Evolutionary conservation across 2,329 filamentous ascomycete species (phyloP).

Genomic region (Fusarium brevicatenulatum): DNA sequence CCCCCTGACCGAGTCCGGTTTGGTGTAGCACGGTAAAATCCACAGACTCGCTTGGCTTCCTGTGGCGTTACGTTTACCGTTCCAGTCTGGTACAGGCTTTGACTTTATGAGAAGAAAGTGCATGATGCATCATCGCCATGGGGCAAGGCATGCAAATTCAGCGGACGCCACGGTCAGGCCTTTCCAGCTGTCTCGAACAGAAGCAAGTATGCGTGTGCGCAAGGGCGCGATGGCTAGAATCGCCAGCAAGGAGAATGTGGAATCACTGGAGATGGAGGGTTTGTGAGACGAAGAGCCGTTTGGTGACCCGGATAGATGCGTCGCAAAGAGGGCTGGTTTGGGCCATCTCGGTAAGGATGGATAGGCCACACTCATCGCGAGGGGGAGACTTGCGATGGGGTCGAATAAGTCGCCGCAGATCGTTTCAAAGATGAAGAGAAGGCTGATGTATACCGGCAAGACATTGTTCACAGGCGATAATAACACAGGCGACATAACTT

Average conservation of each 20-base stretch:
- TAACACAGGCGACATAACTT: not conserved
- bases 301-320: slow-evolving; percentile 39
- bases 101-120: slow-evolving; percentile 11
- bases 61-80: slow-evolving; percentile 29
- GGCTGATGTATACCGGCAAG: slow-evolving; percentile 18
- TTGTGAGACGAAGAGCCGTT: slow-evolving; percentile 37
- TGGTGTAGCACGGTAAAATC: slow-evolving; percentile 23
- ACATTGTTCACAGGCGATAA: slow-evolving; percentile 16
- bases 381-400: slow-evolving; percentile 7
- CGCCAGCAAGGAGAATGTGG: slow-evolving; percentile 34
- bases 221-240: slow-evolving; percentile 16
- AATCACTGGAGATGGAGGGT: slow-evolving; percentile 30
- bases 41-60: slow-evolving; percentile 32
- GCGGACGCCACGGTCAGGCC: slow-evolving; percentile 4
- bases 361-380: not conserved
- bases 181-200: slow-evolving; percentile 21
- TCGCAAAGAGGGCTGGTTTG: slow-evolving; percentile 46
- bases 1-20: slow-evolving; percentile 6
- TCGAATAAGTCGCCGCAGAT: slow-evolving; percentile 23
- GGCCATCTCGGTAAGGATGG: slow-evolving; percentile 31
- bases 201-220: slow-evolving; percentile 22
- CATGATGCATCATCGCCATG: not conserved
- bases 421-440: slow-evolving; percentile 38
- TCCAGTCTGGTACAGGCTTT: slow-evolving; percentile 23
- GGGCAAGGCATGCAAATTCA: slow-evolving; percentile 14